These are phyloP conservation scores for Fusarium sp. DNA, from an alignment of 2,329 filamentous ascomycete genomes.

Conservation along the genomic window DNA sequence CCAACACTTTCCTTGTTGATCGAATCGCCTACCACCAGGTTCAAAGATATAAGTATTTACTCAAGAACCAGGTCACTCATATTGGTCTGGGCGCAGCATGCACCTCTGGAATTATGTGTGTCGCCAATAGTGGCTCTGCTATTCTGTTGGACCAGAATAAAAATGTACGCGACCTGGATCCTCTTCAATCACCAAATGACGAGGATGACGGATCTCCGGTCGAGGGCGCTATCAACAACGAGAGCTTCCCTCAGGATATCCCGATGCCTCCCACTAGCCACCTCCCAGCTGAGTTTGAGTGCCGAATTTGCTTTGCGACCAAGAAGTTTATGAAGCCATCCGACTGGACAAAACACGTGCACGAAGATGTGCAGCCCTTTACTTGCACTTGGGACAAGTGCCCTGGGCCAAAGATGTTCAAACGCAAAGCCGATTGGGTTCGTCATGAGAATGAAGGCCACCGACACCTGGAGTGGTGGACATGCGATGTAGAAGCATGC, in stretches of 20 bases:
- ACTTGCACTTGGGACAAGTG: constrained; percentile 91
- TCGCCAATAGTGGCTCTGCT: constrained; percentile 74
- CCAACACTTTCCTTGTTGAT: constrained; percentile 75
- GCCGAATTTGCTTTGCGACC: constrained; percentile 84
- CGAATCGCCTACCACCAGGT: constrained; percentile 86
- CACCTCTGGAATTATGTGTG: constrained; percentile 71
- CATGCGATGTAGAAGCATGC: constrained; percentile 84
- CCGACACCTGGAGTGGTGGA: constrained; percentile 91
- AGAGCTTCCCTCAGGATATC: constrained; percentile 84
- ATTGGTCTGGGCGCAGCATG: constrained; percentile 72
- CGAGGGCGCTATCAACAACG: constrained; percentile 76
- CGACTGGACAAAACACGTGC: constrained; percentile 96
- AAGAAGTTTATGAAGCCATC: constrained; percentile 92
- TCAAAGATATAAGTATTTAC: constrained; percentile 80
- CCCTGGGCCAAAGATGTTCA: constrained; percentile 89
- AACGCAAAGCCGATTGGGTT: constrained; percentile 96
- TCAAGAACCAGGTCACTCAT: constrained; percentile 79
- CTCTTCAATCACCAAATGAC: constrained; percentile 61
- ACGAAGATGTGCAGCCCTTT: constrained; percentile 93
- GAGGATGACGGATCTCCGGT: constrained; percentile 76
- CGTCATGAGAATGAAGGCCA: constrained; percentile 94
- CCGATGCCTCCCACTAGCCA: constrained; percentile 82
- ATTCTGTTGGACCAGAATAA: constrained; percentile 70
- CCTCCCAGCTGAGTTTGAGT: constrained; percentile 90
- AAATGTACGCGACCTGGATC: constrained; percentile 70